Conservation (phyloP, 768 basidiomycete species). For the Mycena crocata region DNA sequence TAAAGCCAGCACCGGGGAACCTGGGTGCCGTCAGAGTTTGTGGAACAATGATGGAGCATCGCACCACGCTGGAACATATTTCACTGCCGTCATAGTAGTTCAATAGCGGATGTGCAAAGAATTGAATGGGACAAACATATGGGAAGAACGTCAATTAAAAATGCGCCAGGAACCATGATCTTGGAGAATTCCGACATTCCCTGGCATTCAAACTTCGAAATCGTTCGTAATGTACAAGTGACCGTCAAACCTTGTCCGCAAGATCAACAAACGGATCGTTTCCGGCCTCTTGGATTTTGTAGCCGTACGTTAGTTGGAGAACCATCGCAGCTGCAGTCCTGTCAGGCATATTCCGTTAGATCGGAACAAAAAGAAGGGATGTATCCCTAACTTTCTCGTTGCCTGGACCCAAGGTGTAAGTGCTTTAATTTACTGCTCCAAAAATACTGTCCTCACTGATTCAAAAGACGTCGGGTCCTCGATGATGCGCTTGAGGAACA, state of each 20-base stretch:
- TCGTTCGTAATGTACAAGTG: neutral
- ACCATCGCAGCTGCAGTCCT: slow-evolving; percentile 59
- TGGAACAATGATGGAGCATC: slow-evolving; percentile 25
- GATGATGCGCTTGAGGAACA: slow-evolving; percentile 52
- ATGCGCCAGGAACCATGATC: slow-evolving; percentile 55
- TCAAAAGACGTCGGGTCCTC: slow-evolving; percentile 43
- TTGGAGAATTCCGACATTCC: slow-evolving; percentile 53
- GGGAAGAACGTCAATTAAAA: slow-evolving; percentile 64
- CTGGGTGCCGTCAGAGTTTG: slow-evolving; percentile 62
- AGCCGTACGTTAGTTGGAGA: slow-evolving; percentile 58
- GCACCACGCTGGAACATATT: slow-evolving; percentile 16
- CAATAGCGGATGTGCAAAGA: too few species aligned
- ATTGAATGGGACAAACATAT: slow-evolving; percentile 42
- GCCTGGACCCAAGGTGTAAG: slow-evolving; percentile 1
- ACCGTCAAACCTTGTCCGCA: slow-evolving; percentile 42
- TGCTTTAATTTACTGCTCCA: neutral
- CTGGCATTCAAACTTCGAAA: neutral
- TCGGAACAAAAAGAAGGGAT: neutral
- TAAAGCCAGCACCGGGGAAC: slow-evolving; percentile 70
- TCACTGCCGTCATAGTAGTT: slow-evolving; percentile 13
- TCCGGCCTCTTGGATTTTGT: slow-evolving; percentile 48
- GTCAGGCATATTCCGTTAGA: neutral
- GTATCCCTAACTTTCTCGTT: slow-evolving; percentile 41
- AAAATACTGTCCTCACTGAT: slow-evolving; percentile 29
- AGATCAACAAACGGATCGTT: slow-evolving; percentile 54